phyloP scores from a whole-genome alignment of 495 filamentous ascomycete species.

The Penicillium alfredii region DNA sequence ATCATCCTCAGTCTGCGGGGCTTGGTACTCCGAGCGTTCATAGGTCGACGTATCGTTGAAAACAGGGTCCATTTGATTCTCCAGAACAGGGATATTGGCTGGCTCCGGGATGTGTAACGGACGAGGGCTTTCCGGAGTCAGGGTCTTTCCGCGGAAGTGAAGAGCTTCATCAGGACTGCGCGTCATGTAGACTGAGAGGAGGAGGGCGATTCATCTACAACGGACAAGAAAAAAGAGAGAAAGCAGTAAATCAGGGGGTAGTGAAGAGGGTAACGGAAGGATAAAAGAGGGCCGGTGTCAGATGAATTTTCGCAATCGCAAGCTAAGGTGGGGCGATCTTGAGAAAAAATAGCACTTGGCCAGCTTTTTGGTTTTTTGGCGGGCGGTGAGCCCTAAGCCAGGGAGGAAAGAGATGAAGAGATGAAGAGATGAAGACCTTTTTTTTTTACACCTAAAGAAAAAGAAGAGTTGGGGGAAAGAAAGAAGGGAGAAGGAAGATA shows the following conservation, averaged over 20 bases:
- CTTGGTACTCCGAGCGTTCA: conserved; percentile 23
- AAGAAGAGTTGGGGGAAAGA: conserved; percentile 10
- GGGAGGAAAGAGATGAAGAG: conserved; percentile 1
- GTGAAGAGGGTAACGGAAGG: conserved; percentile 2
- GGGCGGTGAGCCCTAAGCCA: conserved; percentile 1
- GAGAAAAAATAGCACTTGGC: conserved; percentile 3
- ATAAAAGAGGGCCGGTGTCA: conserved; percentile 1
- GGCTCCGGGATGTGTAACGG: conserved; percentile 65
- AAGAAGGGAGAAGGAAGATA: conserved; percentile 6
- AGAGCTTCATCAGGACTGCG: conserved; percentile 57
- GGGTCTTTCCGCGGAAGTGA: conserved; percentile 60
- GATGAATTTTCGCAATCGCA: conserved; percentile 26
- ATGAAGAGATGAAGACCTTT: conserved; percentile 1
- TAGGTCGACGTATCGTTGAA: conserved; percentile 63
- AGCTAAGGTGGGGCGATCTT: conserved; percentile 33
- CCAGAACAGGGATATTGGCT: conserved; percentile 63
- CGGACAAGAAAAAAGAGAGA: conserved; percentile 4
- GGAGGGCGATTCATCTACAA: conserved; percentile 42
- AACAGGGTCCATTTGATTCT: conserved; percentile 66
- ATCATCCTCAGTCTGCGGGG: conserved; percentile 16
- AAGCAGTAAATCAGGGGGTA: conserved; percentile 7
- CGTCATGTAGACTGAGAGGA: conserved; percentile 50
- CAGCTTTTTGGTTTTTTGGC: too few species aligned
- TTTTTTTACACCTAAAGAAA: too few species aligned
- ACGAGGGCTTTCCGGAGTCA: conserved; percentile 67